phyloP scores from a whole-genome alignment of 1,139 yeast genomes.

The Candida sp. region DNA sequence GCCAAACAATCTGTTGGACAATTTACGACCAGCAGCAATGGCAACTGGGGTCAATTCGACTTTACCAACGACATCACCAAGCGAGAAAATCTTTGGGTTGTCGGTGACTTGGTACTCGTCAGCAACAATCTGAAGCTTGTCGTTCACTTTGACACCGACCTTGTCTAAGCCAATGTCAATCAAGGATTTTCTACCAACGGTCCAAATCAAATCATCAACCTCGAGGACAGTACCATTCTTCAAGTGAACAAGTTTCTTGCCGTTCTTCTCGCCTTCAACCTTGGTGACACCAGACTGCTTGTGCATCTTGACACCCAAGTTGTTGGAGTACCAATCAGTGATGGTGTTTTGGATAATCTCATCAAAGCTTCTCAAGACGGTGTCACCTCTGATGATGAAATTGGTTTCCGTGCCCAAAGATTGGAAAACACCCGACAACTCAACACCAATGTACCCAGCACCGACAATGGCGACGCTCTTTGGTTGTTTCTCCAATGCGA shows the following conservation, averaged over 20 bases:
- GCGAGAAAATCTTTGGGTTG: slow-evolving; percentile 73
- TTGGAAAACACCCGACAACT: slow-evolving; percentile 91
- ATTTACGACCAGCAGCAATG: slow-evolving; percentile 96
- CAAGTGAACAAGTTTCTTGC: slow-evolving; percentile 64
- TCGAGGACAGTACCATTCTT: slow-evolving; percentile 58
- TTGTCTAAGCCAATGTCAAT: slow-evolving; percentile 76
- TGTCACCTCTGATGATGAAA: slow-evolving; percentile 87
- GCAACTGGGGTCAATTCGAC: slow-evolving; percentile 98
- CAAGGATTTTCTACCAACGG: slow-evolving; percentile 87
- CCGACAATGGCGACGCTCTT: slow-evolving; percentile 94
- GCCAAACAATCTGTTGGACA: slow-evolving; percentile 84
- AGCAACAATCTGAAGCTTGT: slow-evolving; percentile 62
- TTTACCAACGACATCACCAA: slow-evolving; percentile 94
- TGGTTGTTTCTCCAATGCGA: slow-evolving; percentile 80
- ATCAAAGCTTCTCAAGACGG: slow-evolving; percentile 89
- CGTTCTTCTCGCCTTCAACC: slow-evolving; percentile 63
- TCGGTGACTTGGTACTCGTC: slow-evolving; percentile 90
- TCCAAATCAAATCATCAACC: slow-evolving; percentile 90
- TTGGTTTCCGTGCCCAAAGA: slow-evolving; percentile 90
- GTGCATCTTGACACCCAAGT: slow-evolving; percentile 78
- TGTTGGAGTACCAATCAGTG: slow-evolving; percentile 78
- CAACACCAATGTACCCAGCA: slow-evolving; percentile 98
- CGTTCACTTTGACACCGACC: slow-evolving; percentile 70
- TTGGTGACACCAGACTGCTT: slow-evolving; percentile 63
- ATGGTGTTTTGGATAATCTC: slow-evolving; percentile 77